Evolutionary conservation across 192 early-diverging fungal species (phyloP), one percentile per base, ranked within the genome.

Genomic region (Coemansia sp.): DNA sequence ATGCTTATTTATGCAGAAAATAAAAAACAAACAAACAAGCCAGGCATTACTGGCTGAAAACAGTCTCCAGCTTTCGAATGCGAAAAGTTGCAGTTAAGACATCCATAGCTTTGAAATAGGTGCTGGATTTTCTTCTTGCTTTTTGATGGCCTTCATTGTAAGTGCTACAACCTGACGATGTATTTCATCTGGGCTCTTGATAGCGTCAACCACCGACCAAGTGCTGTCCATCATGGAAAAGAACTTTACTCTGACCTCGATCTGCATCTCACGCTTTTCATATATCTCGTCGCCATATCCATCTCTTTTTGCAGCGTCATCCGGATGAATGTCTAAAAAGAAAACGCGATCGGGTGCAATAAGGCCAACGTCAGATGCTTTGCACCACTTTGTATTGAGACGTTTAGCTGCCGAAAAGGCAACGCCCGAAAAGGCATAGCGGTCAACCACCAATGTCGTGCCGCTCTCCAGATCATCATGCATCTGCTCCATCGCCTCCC

Each of bases 341-440:
- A 98, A 81, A 19, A 96, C 92, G 7, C 93, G 46, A 64, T 99
- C 97, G 16, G 97, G 97, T 5, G 82, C 80, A 0, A 93, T 68
- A 17, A 99, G 80, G 1, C 96, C 96, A 22, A 86, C 77, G 76
- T 99, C 98, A 12, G 91, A 88, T 2, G 83, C 71, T 76, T 88
- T 91, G 77, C 96, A 97, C 96, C 96, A 98, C n/a, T 86, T 77
- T 42, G 93, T 74, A 64, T 91, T 87, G 39, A 97, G 72, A 0
- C 89, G 89, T 79, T 99, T 98, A 49, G 95, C 94, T 14, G 89
- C 88, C 1, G 94, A 92, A 69, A 93, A 99, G 2, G 93, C 94
- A 7, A 95, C 92, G 10, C 98, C 98, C 1, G 96, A 98, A 69
- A 94, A 98, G 0, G 95, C 93, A 76, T 99, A 99, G 48, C 98